Conservation (phyloP, 306 rosid species). For the Castanea sativa region DNA sequence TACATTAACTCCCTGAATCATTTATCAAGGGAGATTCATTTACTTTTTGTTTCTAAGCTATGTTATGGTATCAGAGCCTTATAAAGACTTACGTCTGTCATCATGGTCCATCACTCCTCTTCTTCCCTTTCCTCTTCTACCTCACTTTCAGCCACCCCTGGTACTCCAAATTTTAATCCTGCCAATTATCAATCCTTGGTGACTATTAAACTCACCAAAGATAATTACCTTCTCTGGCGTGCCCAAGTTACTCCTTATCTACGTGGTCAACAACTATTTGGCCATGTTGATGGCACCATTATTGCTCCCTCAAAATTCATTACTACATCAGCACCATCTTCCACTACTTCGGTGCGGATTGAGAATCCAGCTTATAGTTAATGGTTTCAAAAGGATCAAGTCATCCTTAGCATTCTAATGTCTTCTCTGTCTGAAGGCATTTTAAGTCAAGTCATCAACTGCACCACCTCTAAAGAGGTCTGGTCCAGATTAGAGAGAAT, state of each 20-base stretch:
- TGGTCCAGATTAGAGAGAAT: neutral
- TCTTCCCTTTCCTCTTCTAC: too few species aligned
- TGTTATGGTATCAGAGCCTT: too few species aligned
- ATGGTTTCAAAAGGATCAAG: neutral
- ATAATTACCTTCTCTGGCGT: neutral
- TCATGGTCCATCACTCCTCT: too few species aligned
- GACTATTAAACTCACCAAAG: neutral
- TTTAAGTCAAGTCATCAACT: neutral
- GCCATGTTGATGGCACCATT: neutral
- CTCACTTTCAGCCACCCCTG: too few species aligned
- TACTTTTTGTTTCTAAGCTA: too few species aligned
- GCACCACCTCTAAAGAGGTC: neutral
- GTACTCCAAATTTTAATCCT: too few species aligned
- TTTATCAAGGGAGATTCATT: too few species aligned
- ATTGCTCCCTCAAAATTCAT: neutral
- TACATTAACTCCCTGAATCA: too few species aligned
- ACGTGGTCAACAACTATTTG: neutral
- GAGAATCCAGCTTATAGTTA: neutral
- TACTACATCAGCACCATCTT: neutral
- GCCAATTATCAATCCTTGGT: neutral
- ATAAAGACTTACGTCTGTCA: too few species aligned
- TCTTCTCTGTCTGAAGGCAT: neutral
- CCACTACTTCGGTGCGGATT: neutral
- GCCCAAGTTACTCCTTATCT: neutral
- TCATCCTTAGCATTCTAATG: neutral